phyloP scores from a whole-genome alignment of 192 early-diverging fungal species.

The Coemansia sp. region DNA sequence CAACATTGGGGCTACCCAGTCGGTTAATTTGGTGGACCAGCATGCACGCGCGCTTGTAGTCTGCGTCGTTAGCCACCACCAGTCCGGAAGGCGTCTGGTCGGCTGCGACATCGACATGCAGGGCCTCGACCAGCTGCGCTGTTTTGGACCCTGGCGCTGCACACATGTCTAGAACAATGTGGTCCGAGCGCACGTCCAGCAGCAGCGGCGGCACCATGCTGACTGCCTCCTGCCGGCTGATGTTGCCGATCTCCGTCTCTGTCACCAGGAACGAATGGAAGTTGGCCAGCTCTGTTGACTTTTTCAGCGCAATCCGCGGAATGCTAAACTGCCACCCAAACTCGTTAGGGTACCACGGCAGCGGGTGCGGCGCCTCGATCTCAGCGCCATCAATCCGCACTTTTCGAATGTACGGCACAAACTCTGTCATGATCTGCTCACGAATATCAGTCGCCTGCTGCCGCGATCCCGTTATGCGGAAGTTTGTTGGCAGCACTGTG shows the following conservation, averaged over 20 bases:
- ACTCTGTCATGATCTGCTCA: conserved; percentile 57
- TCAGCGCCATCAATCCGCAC: conserved; percentile 68
- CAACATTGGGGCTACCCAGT: conserved; percentile 85
- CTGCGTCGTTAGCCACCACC: conserved; percentile 96
- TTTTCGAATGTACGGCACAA: conserved; percentile 60
- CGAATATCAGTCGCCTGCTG: conserved; percentile 52
- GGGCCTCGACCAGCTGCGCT: conserved; percentile 82
- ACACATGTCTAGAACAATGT: conserved; percentile 92
- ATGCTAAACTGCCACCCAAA: conserved; percentile 86
- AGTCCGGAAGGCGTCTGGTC: conserved; percentile 69
- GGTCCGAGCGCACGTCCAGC: conserved; percentile 84
- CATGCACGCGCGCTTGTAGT: conserved; percentile 88
- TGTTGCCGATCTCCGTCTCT: conserved; percentile 98
- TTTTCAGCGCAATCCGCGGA: conserved; percentile 74
- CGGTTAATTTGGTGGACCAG: conserved; percentile 95
- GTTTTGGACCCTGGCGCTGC: conserved; percentile 99
- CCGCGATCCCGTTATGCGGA: conserved; percentile 90
- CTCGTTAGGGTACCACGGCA: conserved; percentile 88
- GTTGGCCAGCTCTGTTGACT: conserved; percentile 68
- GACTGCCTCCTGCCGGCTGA: conserved; percentile 93
- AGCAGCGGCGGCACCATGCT: conserved; percentile 97
- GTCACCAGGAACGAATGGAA: conserved; percentile 96
- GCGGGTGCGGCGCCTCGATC: conserved; percentile 71
- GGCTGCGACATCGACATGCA: conserved; percentile 62
- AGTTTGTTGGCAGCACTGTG: conserved; percentile 81